phyloP scores from a whole-genome alignment of 495 filamentous ascomycete genomes.

The Daldinia caldariorum region DNA sequence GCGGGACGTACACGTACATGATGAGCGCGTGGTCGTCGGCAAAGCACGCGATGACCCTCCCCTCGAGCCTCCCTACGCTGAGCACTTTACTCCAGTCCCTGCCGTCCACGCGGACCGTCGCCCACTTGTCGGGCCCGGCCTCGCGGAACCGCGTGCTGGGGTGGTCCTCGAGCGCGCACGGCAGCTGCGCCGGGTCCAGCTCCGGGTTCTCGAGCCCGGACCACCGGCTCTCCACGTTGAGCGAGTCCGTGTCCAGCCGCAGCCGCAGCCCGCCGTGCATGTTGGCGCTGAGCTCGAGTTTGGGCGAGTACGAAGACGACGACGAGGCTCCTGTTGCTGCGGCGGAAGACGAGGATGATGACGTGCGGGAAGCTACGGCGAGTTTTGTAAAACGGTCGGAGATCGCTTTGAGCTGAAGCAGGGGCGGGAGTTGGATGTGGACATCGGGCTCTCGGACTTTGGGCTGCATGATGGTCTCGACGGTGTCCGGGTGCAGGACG shows the following conservation, averaged over 20 bases:
- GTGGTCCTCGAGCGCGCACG: slow-evolving; percentile 72
- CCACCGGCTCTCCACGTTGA: slow-evolving; percentile 86
- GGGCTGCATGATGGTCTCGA: slow-evolving; percentile 89
- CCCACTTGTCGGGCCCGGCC: slow-evolving; percentile 74
- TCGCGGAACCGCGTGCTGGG: slow-evolving; percentile 76
- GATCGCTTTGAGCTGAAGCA: slow-evolving; percentile 87
- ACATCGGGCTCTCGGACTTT: slow-evolving; percentile 91
- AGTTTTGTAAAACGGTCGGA: slow-evolving; percentile 94
- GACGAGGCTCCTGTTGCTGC: slow-evolving; percentile 9
- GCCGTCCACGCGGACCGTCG: slow-evolving; percentile 87
- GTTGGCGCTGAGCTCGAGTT: slow-evolving; percentile 84
- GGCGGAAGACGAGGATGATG: slow-evolving; percentile 27
- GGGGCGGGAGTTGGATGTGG: slow-evolving; percentile 85
- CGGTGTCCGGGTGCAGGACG: slow-evolving; percentile 79
- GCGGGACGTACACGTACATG: slow-evolving; percentile 89
- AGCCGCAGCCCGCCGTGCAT: slow-evolving; percentile 88
- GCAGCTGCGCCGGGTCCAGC: slow-evolving; percentile 76
- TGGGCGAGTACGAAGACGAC: slow-evolving; percentile 55
- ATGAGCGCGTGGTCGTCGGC: slow-evolving; percentile 83
- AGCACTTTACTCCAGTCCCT: slow-evolving; percentile 90
- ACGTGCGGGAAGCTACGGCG: slow-evolving; percentile 52
- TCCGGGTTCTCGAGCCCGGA: slow-evolving; percentile 82
- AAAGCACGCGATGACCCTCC: slow-evolving; percentile 90
- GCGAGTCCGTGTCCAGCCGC: slow-evolving; percentile 76
- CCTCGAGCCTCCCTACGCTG: slow-evolving; percentile 87